phyloP scores from a whole-genome alignment of 805 yeast species.

The Saccharomycopsis oosterbeekiorum region DNA sequence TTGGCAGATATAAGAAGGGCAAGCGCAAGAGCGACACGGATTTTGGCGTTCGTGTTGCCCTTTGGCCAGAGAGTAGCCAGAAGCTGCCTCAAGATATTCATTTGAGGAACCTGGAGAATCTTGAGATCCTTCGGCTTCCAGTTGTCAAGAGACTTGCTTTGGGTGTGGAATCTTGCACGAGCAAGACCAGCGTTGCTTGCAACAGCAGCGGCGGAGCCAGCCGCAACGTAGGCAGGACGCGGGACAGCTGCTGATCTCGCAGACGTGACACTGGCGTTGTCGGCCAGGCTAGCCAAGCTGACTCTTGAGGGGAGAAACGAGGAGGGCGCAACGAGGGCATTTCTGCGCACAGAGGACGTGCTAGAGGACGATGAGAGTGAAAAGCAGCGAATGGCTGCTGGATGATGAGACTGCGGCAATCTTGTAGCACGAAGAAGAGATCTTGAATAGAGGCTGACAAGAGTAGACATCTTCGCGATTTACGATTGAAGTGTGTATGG shows the following conservation, averaged over 20 bases:
- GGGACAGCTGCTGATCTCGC: neutral
- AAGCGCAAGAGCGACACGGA: conserved; percentile 70
- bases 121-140: neutral
- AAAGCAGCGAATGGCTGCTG: too few relatives aligned
- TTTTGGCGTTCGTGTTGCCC: conserved; percentile 51
- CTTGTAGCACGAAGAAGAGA: too few relatives aligned
- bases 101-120: conserved; percentile 27
- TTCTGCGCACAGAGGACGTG: neutral
- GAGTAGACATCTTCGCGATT: too few relatives aligned
- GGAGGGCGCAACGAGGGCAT: neutral
- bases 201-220: too few relatives aligned
- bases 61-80: conserved; percentile 76
- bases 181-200: too few relatives aligned
- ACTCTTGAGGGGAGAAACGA: neutral
- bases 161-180: neutral
- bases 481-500: too few relatives aligned
- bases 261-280: too few relatives aligned
- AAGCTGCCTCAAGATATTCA: conserved; percentile 51
- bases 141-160: neutral
- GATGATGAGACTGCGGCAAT: too few relatives aligned
- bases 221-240: neutral
- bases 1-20: conserved; percentile 69
- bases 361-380: too few relatives aligned
- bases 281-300: too few relatives aligned
- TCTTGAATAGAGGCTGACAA: too few relatives aligned